Evolutionary conservation across 1,284 basidiomycete genomes (phyloP).

Genomic region (Tetrapyrgos nigripes): DNA sequence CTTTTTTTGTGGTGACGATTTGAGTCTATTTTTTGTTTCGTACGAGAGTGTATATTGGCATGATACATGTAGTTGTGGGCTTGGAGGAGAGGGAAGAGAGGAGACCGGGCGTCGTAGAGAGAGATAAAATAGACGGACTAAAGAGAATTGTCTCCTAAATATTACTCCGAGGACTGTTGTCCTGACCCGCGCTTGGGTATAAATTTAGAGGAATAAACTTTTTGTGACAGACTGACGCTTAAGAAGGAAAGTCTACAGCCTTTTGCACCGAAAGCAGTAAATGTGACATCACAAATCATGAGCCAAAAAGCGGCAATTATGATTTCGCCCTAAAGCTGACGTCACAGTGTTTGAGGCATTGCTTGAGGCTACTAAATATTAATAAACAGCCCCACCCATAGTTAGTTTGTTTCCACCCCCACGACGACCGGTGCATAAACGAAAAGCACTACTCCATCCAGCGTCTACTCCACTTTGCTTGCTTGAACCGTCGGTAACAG

Average conservation of each 20-base stretch:
- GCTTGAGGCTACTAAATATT: neutral
- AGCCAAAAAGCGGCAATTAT: neutral
- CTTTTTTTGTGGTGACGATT: too few species aligned
- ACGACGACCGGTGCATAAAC: too few species aligned
- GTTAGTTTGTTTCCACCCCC: neutral
- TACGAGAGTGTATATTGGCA: too few species aligned
- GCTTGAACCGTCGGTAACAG: too few species aligned
- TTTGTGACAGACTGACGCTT: neutral
- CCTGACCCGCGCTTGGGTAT: too few species aligned
- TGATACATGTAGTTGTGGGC: neutral
- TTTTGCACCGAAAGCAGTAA: neutral
- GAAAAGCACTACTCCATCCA: too few species aligned
- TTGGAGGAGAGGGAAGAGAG: neutral
- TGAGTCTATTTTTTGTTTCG: too few species aligned
- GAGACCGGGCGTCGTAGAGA: too few species aligned
- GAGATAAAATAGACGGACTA: too few species aligned
- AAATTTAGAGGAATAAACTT: neutral
- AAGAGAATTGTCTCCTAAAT: too few species aligned
- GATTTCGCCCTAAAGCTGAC: neutral
- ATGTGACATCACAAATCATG: neutral
- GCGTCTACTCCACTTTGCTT: too few species aligned
- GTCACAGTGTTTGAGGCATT: neutral
- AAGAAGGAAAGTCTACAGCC: neutral
- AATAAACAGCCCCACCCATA: neutral
- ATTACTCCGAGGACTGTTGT: too few species aligned